Evolutionary conservation across 768 basidiomycete species (phyloP).

Genomic region (Tephrocybe sp.): DNA sequence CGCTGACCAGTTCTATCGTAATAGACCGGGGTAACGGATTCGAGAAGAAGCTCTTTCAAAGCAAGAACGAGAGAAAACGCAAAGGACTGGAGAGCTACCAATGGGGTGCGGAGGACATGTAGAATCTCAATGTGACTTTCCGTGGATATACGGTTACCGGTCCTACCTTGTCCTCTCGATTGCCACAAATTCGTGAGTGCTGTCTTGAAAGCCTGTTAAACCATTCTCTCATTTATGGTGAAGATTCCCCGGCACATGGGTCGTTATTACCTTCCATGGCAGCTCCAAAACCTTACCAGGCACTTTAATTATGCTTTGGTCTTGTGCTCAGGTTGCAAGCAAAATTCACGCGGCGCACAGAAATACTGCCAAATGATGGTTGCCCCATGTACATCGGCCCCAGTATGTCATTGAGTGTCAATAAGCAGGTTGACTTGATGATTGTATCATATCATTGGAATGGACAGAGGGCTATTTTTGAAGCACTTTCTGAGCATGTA

Average conservation of each 20-base stretch:
- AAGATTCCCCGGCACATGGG: too few species aligned
- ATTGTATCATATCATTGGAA: too few species aligned
- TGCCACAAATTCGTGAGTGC: slow-evolving; percentile 9
- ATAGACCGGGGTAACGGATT: slow-evolving; percentile 91
- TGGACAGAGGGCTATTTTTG: too few species aligned
- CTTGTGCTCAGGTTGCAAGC: background rate
- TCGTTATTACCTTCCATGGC: too few species aligned
- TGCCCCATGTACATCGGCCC: background rate
- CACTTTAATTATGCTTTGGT: background rate
- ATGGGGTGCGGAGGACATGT: slow-evolving; percentile 96
- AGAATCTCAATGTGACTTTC: slow-evolving; percentile 16
- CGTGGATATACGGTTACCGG: background rate
- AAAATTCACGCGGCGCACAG: background rate
- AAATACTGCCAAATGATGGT: background rate
- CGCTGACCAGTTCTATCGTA: background rate
- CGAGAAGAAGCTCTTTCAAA: slow-evolving; percentile 90
- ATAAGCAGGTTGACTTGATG: too few species aligned
- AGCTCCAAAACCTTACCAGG: background rate
- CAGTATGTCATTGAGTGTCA: too few species aligned
- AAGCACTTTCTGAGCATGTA: too few species aligned
- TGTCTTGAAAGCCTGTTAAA: background rate
- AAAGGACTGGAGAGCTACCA: slow-evolving; percentile 69
- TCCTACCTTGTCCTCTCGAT: background rate
- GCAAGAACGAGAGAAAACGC: slow-evolving; percentile 71
- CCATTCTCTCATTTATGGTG: background rate